These are phyloP conservation scores for Berberis thunbergii DNA, from an alignment of 164 flowering plant genomes.

Conservation along the genomic window DNA sequence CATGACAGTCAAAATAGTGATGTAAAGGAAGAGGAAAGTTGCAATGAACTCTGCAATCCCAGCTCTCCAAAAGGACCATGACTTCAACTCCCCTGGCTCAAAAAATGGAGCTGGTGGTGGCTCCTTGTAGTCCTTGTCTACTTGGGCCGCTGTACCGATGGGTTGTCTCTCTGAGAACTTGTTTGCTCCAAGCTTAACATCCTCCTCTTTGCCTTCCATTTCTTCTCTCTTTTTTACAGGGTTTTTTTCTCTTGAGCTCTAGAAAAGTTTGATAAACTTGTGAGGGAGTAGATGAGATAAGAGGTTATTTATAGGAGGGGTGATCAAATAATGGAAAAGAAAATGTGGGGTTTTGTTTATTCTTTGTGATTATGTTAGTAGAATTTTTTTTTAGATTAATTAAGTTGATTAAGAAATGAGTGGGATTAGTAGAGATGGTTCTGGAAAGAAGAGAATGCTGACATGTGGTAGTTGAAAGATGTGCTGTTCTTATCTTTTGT, in stretches of 20 bases:
- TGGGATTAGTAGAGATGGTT: conserved; percentile 1
- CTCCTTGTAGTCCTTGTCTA: conserved; percentile 57
- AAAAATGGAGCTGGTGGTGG: conserved; percentile 52
- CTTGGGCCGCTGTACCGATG: conserved; percentile 48
- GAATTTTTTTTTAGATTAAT: background rate
- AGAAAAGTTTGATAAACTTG: background rate
- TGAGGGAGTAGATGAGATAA: background rate
- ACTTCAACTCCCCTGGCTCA: conserved; percentile 44
- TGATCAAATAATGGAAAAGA: background rate
- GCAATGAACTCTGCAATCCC: conserved; percentile 58
- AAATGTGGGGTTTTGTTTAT: background rate
- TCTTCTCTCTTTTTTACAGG: background rate
- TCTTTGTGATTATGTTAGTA: background rate
- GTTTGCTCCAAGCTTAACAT: conserved; percentile 56
- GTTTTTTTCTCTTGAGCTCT: background rate
- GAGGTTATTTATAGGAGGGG: conserved; percentile 3
- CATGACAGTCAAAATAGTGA: conserved; percentile 54
- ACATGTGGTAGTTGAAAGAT: conserved; percentile 8
- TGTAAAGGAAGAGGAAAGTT: conserved; percentile 54
- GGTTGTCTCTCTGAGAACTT: conserved; percentile 55
- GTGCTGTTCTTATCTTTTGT: background rate
- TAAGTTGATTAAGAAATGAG: no score
- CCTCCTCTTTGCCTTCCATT: conserved; percentile 53
- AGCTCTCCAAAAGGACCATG: conserved; percentile 62
- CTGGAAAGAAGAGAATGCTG: conserved; percentile 6